Percentiles rank a stretch among this genome's conserved stretches.
Evolutionary conservation across 768 basidiomycete genomes (phyloP).

Genomic region (Epithele typhae): DNA sequence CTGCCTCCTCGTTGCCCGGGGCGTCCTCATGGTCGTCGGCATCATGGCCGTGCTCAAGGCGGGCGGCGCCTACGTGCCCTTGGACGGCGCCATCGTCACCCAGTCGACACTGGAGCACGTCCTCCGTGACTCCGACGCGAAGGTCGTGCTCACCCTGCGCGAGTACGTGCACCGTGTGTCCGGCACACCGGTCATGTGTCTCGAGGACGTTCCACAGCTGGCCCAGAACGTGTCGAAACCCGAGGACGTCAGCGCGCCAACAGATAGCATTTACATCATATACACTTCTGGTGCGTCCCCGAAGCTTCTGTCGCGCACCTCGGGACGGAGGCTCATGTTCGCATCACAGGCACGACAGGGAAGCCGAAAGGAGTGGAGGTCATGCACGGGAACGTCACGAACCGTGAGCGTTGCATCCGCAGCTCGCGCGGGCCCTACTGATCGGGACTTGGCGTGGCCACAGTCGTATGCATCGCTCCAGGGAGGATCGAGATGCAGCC

Average conservation of each 20-base stretch:
- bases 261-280: conserved; percentile 52
- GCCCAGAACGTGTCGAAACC: conserved; percentile 24
- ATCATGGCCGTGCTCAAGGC: conserved; percentile 54
- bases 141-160: conserved; percentile 38
- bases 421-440: not conserved
- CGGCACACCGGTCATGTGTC: conserved; percentile 14
- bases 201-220: conserved; percentile 19
- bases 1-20: conserved; percentile 51
- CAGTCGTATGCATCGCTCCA: conserved; percentile 39
- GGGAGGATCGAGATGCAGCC: conserved; percentile 59
- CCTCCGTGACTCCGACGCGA: conserved; percentile 41
- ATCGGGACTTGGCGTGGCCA: not conserved
- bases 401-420: conserved; percentile 35
- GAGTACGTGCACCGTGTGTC: conserved; percentile 20
- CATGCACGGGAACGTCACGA: conserved; percentile 54
- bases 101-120: conserved; percentile 49
- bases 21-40: conserved; percentile 47
- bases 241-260: conserved; percentile 30
- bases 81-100: conserved; percentile 56
- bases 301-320: not conserved
- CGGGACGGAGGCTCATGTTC: not conserved
- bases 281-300: conserved; percentile 50
- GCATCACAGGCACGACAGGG: conserved; percentile 44
- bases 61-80: conserved; percentile 54
- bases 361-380: conserved; percentile 59